Evolutionary conservation across 108 stramenopile species (phyloP).

Genomic region (Cyclotella choctawhatcheeana): DNA sequence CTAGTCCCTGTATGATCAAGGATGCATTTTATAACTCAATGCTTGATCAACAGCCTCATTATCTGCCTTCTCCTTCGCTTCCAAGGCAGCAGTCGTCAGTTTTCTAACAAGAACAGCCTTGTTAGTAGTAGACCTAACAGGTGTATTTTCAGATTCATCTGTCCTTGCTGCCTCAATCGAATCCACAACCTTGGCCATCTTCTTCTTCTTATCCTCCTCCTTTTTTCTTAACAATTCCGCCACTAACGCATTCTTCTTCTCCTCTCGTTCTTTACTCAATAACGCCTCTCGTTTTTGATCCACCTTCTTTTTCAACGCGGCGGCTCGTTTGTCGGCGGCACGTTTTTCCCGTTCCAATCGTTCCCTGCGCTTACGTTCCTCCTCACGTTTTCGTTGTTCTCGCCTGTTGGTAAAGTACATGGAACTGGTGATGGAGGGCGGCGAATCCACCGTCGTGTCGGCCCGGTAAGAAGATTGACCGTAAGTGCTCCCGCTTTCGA

Average conservation of each 20-base stretch:
- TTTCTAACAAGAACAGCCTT: not conserved
- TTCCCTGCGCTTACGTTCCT: not conserved
- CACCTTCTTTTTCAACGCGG: not conserved
- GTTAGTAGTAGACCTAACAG: not conserved
- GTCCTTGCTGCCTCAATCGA: too few relatives aligned
- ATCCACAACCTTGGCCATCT: not conserved
- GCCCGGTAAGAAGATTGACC: not conserved
- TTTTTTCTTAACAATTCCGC: not conserved
- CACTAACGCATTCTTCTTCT: not conserved
- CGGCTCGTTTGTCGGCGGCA: not conserved
- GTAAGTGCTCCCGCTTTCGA: constrained; percentile 6
- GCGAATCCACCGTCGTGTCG: not conserved
- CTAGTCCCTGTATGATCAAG: too few relatives aligned
- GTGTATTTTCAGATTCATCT: too few relatives aligned
- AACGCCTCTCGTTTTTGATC: constrained; percentile 6
- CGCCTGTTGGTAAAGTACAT: not conserved
- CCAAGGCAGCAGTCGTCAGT: not conserved
- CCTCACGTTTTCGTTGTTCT: not conserved
- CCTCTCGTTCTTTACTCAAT: not conserved
- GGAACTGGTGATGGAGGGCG: not conserved
- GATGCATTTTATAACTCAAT: constrained; percentile 16
- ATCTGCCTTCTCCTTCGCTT: not conserved
- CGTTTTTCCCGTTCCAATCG: too few relatives aligned
- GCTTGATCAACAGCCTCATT: not conserved
- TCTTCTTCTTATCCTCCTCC: not conserved